Evolutionary conservation across 805 yeast genomes (phyloP).

Genomic region (Metschnikowia proteae): DNA sequence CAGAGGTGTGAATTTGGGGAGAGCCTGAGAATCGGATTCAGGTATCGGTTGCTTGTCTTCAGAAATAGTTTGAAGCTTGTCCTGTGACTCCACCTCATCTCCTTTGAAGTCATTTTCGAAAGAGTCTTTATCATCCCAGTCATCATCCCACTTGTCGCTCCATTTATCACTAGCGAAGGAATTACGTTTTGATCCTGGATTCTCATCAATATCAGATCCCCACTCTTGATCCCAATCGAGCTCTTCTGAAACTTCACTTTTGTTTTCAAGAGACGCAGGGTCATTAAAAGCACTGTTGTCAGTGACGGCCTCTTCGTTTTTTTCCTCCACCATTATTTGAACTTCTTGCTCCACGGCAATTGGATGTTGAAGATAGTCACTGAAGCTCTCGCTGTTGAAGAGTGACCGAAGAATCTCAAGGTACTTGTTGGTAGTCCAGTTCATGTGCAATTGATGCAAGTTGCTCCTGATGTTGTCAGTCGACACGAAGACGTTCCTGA

Average conservation of each 20-base stretch:
- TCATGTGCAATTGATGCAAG: constrained; percentile 25
- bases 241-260: constrained; percentile 6
- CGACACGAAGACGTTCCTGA: constrained; percentile 16
- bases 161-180: constrained; percentile 12
- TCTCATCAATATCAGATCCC: constrained; percentile 18
- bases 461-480: constrained; percentile 21
- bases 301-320: not conserved
- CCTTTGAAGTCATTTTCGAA: not conserved
- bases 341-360: constrained; percentile 14
- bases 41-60: not conserved
- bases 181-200: not conserved
- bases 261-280: not conserved
- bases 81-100: not conserved
- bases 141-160: constrained; percentile 15
- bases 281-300: not conserved
- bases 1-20: not conserved
- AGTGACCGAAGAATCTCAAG: constrained; percentile 26
- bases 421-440: constrained; percentile 33
- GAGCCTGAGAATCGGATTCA: not conserved
- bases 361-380: constrained; percentile 6
- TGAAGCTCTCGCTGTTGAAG: constrained; percentile 14
- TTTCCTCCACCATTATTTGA: constrained; percentile 12
- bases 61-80: not conserved
- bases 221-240: constrained; percentile 17
- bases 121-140: constrained; percentile 16